Base-by-base conservation (phyloP, 148 eudicot genomes). In the Tetragonia tetragonoides region DNA sequence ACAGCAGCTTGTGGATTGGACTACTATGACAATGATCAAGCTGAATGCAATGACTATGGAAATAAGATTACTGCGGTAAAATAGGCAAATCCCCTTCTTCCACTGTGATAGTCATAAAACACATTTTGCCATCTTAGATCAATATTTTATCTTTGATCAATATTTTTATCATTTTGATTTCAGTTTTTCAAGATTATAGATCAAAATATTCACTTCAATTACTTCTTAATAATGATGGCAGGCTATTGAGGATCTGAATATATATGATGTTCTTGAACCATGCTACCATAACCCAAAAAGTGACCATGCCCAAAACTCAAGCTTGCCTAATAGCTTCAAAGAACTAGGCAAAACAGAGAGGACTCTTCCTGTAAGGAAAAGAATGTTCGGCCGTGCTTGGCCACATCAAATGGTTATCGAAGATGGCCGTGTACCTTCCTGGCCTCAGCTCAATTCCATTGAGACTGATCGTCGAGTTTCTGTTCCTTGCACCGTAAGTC, bases 251-350 rank as follows among this genome's bases (percentile, higher is more conserved):
- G 87, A 68, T 65, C 74, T 93, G 63, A 95, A 95, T 77, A 85
- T 91, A 14, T 95, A 95, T 73, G 84, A 95, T 83, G 93, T 91
- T 65, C 86, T 95, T 0, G 99, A 95, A 75, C 99, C 97, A 57
- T 95, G 99, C 82, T 91, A 93, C 74, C 98, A 95, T 68, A 46
- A 75, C 77, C 81, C 80, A 21, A 38, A 75, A 69, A 66, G 74
- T 72, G 81, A 80, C 63, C 72, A 79, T 6, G 75, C 77, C 39
- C 78, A 67, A 44, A 79, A 78, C 39, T 44, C 77, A 15, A 93
- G 82, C 38, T 66, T 93, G 83, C 98, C 99, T 10, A 62, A 76
- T 3, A 95, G 97, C 88, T 95, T 86, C 76, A 82, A 76, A 63
- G 62, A 82, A 49, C 77, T 86, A 67, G 88, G 88, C 44, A 65